phyloP scores from a whole-genome alignment of 768 basidiomycete species.

The Mycena latifolia region DNA sequence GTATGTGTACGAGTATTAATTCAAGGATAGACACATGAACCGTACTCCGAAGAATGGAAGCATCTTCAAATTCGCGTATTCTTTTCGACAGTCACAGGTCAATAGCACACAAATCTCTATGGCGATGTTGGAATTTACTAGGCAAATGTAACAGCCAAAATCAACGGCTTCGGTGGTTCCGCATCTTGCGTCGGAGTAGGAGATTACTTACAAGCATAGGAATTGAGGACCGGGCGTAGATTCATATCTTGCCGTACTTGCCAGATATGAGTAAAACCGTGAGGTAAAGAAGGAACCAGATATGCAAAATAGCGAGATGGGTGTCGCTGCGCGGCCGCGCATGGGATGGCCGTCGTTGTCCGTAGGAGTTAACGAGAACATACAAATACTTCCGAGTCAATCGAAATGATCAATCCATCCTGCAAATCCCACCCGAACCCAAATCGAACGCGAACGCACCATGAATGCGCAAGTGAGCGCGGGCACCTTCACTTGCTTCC shows the following conservation, averaged over 20 bases:
- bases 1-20: background rate
- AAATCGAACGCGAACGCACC: too few relatives aligned
- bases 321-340: conserved; percentile 16
- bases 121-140: background rate
- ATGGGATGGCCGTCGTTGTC: background rate
- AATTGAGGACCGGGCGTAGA: background rate
- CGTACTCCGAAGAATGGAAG: background rate
- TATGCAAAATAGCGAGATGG: conserved; percentile 5
- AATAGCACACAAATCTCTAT: conserved; percentile 2
- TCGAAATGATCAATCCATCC: background rate
- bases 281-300: background rate
- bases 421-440: too few relatives aligned
- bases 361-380: background rate
- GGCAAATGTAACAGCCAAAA: too few relatives aligned
- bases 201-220: conserved; percentile 3
- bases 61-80: background rate
- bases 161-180: too few relatives aligned
- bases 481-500: conserved; percentile 10
- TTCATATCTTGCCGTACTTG: background rate
- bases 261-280: background rate
- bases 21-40: background rate
- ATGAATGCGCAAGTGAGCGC: conserved; percentile 36
- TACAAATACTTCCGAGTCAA: too few relatives aligned
- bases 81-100: background rate
- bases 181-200: background rate